Conservation (phyloP, 805 yeast genomes). For the Candida silvicultrix region DNA sequence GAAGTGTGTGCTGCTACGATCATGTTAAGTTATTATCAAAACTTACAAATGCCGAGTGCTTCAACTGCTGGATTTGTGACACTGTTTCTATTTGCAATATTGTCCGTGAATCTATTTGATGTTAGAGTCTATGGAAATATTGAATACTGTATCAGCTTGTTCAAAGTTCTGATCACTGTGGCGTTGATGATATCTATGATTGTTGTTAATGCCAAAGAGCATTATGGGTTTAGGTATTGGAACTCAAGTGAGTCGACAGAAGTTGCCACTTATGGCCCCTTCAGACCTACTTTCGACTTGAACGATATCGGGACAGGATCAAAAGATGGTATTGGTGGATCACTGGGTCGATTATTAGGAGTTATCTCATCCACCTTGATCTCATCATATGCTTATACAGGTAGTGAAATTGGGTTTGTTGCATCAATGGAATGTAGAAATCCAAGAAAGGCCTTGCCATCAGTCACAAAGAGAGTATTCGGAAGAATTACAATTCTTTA, state of each 20-base stretch:
- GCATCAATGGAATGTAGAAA: constrained; percentile 85
- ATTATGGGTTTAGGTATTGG: constrained; percentile 73
- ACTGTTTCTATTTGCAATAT: constrained; percentile 41
- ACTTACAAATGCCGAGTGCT: constrained; percentile 42
- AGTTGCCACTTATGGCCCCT: constrained; percentile 54
- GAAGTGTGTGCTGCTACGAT: constrained; percentile 79
- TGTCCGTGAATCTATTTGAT: constrained; percentile 54
- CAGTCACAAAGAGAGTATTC: constrained; percentile 70
- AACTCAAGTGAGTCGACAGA: constrained; percentile 41
- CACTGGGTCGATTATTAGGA: constrained; percentile 53
- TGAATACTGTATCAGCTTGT: constrained; percentile 54
- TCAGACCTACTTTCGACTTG: constrained; percentile 66
- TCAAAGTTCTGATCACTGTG: constrained; percentile 49
- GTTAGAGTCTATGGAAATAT: constrained; percentile 72
- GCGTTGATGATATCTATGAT: constrained; percentile 58
- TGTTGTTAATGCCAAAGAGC: constrained; percentile 42
- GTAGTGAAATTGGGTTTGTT: constrained; percentile 76
- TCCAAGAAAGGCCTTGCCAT: constrained; percentile 71
- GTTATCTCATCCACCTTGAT: constrained; percentile 54
- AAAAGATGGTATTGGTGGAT: constrained; percentile 51
- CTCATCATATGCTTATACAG: constrained; percentile 72
- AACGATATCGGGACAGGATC: constrained; percentile 54
- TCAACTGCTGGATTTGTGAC: constrained; percentile 62
- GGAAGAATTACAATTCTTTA: constrained; percentile 65
- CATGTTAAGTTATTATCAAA: constrained; percentile 62